A percentile compares a stretch with the other conserved stretches of the same genome.
Conservation (phyloP, 257 asterid species). For the Leonotis leonurus region DNA sequence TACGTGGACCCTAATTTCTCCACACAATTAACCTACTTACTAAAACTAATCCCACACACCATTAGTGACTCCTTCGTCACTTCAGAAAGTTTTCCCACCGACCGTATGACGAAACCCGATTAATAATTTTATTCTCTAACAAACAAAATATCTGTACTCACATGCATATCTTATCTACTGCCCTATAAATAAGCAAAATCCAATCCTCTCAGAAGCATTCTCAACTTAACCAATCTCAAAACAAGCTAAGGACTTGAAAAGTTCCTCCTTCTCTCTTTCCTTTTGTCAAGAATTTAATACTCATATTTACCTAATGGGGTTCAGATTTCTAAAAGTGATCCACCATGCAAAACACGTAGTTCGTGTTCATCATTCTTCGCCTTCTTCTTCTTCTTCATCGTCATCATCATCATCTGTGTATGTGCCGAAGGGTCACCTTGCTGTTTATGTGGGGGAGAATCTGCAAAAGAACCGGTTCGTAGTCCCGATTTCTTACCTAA, state of each 20-base stretch:
- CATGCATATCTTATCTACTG: no score
- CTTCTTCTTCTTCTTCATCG: background rate
- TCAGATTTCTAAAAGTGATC: conserved; percentile 15
- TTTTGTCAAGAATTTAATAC: background rate
- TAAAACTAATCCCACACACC: no score
- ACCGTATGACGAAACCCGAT: no score
- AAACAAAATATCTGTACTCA: no score
- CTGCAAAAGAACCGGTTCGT: conserved; percentile 34
- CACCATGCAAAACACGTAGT: conserved; percentile 19
- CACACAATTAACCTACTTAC: background rate
- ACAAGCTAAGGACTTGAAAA: background rate
- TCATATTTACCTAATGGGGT: conserved; percentile 10
- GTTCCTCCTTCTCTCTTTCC: background rate
- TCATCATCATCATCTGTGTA: background rate
- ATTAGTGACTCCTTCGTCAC: no score
- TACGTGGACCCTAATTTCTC: conserved; percentile 11
- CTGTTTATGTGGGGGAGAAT: conserved; percentile 40
- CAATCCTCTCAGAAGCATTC: no score
- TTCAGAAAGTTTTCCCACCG: no score
- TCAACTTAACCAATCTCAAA: background rate
- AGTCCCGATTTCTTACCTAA: conserved; percentile 42
- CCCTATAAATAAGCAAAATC: no score
- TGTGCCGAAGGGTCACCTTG: conserved; percentile 51
- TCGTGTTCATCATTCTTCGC: conserved; percentile 9
- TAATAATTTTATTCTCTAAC: no score